Evolutionary conservation across 768 basidiomycete species (phyloP).

Genomic region (Termitomyces sp.): DNA sequence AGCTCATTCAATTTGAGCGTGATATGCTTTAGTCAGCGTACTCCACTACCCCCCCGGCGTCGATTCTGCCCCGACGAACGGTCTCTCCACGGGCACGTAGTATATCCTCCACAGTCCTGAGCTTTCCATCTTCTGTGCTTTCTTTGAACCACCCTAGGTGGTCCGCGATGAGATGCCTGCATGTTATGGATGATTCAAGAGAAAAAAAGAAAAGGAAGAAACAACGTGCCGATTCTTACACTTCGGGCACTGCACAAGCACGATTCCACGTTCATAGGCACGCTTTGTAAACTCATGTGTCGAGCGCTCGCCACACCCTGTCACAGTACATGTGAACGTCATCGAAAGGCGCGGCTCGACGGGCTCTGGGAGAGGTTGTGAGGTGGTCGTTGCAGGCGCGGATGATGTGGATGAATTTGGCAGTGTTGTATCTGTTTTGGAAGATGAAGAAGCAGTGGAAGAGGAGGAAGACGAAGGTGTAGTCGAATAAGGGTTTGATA

Average conservation of each 20-base stretch:
- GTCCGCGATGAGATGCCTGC: slow-evolving; percentile 82
- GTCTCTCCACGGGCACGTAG: slow-evolving; percentile 73
- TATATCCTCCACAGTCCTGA: slow-evolving; percentile 80
- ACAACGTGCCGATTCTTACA: slow-evolving; percentile 76
- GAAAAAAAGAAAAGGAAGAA: background rate
- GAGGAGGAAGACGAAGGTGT: background rate
- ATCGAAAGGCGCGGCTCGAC: slow-evolving; percentile 63
- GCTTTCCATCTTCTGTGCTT: slow-evolving; percentile 61
- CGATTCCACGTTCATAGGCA: slow-evolving; percentile 84
- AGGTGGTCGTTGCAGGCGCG: slow-evolving; percentile 9
- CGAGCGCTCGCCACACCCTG: slow-evolving; percentile 66
- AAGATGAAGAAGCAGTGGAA: background rate
- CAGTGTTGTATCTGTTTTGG: background rate
- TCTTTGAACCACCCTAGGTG: slow-evolving; percentile 93
- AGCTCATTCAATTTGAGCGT: no score
- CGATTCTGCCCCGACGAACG: slow-evolving; percentile 47
- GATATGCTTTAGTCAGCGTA: slow-evolving; percentile 21
- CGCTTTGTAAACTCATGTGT: slow-evolving; percentile 84
- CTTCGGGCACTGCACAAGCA: slow-evolving; percentile 85
- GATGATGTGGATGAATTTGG: background rate
- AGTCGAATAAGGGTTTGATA: slow-evolving; percentile 10
- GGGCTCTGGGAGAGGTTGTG: slow-evolving; percentile 29
- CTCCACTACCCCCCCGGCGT: slow-evolving; percentile 51
- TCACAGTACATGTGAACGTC: slow-evolving; percentile 83
- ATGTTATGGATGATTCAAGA: background rate